Evolutionary conservation across 805 yeast species (phyloP).

Genomic region (Pichia exigua): DNA sequence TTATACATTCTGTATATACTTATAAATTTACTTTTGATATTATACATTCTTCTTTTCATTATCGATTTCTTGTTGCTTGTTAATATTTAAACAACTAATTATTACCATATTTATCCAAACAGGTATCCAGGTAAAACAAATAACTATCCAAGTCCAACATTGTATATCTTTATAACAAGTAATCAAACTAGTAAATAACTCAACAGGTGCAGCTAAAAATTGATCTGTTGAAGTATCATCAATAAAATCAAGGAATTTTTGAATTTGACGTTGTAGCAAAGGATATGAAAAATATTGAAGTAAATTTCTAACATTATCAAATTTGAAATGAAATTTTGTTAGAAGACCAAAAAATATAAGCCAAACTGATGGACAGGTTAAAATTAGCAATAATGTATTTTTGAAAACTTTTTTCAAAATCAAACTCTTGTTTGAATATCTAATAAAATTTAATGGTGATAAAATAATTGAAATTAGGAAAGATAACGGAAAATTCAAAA

Average conservation of each 20-base stretch:
- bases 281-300: conserved; percentile 23
- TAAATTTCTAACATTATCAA: conserved; percentile 25
- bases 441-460: conserved; percentile 64
- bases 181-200: conserved; percentile 44
- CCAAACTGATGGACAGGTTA: conserved; percentile 28
- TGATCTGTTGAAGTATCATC: conserved; percentile 8
- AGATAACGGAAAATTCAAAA: conserved; percentile 80
- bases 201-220: conserved; percentile 28
- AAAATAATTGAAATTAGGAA: conserved; percentile 61
- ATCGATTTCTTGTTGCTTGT: neutral
- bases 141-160: conserved; percentile 79
- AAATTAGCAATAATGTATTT: conserved; percentile 19
- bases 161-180: conserved; percentile 61
- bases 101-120: conserved; percentile 48
- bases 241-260: conserved; percentile 11
- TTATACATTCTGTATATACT: neutral
- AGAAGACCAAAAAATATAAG: conserved; percentile 22
- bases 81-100: conserved; percentile 10
- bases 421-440: conserved; percentile 23
- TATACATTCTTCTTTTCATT: neutral
- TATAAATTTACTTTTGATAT: neutral
- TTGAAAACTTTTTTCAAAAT: conserved; percentile 5
- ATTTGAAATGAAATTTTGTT: conserved; percentile 17
- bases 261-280: conserved; percentile 15
- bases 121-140: conserved; percentile 75